Evolutionary conservation across 805 yeast genomes (phyloP), one percentile per base, ranked within the genome.

Genomic region (Candida loeiensis): DNA sequence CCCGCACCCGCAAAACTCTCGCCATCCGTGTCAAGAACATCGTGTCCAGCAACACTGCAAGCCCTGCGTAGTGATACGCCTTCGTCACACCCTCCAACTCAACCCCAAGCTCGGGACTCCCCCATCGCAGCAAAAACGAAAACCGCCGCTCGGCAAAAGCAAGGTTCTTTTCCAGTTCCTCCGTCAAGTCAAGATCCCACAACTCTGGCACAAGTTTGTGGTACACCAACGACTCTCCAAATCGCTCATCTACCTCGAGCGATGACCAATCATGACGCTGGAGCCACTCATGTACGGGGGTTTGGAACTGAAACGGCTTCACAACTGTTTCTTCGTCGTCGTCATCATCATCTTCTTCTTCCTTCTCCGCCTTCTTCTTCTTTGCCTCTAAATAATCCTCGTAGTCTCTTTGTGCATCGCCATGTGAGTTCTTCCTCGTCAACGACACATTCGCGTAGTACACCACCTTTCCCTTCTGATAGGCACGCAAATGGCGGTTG

Each of bases 21-120:
- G 76, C 77, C 24, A 78, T 61, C 2, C 80, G 58, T 11, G 75
- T 66, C 36, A 82, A 56, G 41, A 76, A 71, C 41, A 75, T 70
- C 11, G 80, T 69, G 52, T 82, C 88, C 0, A 84, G 72, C 8
- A 79, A 58, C 43, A 77, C 77, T 2, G 82, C 80, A 34, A 80
- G 53, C 0, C 82, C 82, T 6, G 73, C 79, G 57, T 75, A 79
- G 44, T 76, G 58, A 44, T 44, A 59, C 14, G 44, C 48, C 18
- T 48, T 53, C 4, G 37, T 40, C 12, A 54, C 41, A 3, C 42
- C 40, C 2, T 7, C 22, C 36, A 46, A 26, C n/a, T 37, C 38
- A 9, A 34, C 34, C 16, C 45, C 37, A 9, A 30, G 9, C 19
- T 36, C 43, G 16, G 54, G 53, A 22, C 48, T 36, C 7, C 65